phyloP scores from a whole-genome alignment of 306 rosid genomes.

The Quercus glauca region DNA sequence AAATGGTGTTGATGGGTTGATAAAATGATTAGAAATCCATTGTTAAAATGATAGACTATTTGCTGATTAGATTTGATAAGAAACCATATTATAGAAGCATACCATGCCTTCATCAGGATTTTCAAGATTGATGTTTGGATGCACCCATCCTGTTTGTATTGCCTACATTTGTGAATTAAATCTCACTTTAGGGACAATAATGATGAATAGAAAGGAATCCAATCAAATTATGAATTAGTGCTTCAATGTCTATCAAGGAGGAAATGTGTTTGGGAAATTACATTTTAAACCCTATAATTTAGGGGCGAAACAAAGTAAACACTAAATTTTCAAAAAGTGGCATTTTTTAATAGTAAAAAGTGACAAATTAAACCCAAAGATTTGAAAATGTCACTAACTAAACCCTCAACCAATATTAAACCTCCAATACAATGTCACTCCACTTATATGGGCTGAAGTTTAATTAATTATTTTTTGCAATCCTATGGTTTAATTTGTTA shows the following conservation, averaged over 20 bases:
- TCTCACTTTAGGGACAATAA: neutral
- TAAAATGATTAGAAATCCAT: neutral
- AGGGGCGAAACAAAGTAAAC: too few relatives aligned
- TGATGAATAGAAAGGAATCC: neutral
- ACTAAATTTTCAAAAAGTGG: too few relatives aligned
- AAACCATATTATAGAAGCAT: slow-evolving; percentile 17
- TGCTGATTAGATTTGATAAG: neutral
- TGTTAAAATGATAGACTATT: neutral
- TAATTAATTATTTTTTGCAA: too few relatives aligned
- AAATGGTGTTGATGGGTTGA: neutral
- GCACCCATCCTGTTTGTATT: slow-evolving; percentile 90
- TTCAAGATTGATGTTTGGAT: slow-evolving; percentile 91
- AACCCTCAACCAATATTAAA: too few relatives aligned
- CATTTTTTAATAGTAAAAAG: too few relatives aligned
- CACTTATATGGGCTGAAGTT: too few relatives aligned
- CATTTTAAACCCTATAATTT: too few relatives aligned
- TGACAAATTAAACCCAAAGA: too few relatives aligned
- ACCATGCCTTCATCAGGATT: slow-evolving; percentile 88
- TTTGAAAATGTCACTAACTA: too few relatives aligned
- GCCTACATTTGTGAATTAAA: slow-evolving; percentile 41
- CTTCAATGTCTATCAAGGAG: neutral
- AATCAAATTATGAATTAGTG: neutral
- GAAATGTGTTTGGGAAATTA: too few relatives aligned
- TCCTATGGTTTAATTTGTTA: too few relatives aligned
- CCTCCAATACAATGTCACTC: too few relatives aligned